These are phyloP conservation scores for Didymellaceae sp. DNA, from an alignment of 2,329 filamentous ascomycete species.

Conservation along the genomic window DNA sequence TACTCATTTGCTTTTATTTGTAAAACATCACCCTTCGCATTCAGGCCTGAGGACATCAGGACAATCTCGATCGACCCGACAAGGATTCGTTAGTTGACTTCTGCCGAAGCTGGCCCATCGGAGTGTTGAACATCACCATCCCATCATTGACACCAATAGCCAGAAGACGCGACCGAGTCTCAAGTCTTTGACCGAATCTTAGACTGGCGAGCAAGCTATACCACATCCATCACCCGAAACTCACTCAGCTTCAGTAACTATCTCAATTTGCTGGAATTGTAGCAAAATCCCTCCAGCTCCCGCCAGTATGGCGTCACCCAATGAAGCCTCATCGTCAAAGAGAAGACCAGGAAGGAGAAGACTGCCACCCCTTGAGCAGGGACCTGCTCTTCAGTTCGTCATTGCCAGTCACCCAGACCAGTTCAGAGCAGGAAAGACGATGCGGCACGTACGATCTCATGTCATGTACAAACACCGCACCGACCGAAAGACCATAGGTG, in stretches of 20 bases:
- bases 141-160: neutral
- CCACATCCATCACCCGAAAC: too few species aligned
- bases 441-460: constrained; percentile 46
- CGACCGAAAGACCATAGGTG: constrained; percentile 13
- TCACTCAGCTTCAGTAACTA: too few species aligned
- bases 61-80: neutral
- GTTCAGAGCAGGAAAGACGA: constrained; percentile 39
- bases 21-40: neutral
- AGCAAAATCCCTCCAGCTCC: neutral
- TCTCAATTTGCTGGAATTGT: too few species aligned
- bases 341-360: constrained; percentile 40
- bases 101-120: constrained; percentile 1
- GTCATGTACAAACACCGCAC: constrained; percentile 48
- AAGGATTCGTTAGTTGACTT: neutral
- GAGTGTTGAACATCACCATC: neutral
- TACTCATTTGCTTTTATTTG: neutral
- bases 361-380: constrained; percentile 41
- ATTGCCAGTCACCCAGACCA: constrained; percentile 44
- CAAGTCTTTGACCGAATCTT: neutral
- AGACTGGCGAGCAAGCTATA: too few species aligned
- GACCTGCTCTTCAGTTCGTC: constrained; percentile 42
- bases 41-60: neutral
- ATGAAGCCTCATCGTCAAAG: constrained; percentile 30
- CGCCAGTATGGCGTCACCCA: constrained; percentile 29
- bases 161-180: neutral